Evolutionary conservation across 1,284 basidiomycete species (phyloP).

Genomic region (Ustilago cynodontis): DNA sequence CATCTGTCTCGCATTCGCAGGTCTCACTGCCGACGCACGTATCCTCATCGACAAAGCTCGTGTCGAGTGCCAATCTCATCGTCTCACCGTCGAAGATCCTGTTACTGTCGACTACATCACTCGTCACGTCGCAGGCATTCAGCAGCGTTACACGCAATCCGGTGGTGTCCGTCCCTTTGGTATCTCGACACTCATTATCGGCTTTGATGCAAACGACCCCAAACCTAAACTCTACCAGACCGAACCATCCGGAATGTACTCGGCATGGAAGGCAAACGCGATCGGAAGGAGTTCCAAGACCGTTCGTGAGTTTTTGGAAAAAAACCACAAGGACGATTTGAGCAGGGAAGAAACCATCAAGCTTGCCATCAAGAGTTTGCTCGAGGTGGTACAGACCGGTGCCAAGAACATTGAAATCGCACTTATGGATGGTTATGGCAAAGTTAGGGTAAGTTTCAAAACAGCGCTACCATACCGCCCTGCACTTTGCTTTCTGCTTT

Average conservation of each 20-base stretch:
- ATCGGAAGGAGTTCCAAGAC: conserved; percentile 98
- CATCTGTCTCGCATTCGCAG: conserved; percentile 95
- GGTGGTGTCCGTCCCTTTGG: conserved; percentile 98
- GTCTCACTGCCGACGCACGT: conserved; percentile 95
- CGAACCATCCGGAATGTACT: conserved; percentile 95
- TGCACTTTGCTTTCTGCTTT: not conserved
- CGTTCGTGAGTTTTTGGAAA: conserved; percentile 97
- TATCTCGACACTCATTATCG: conserved; percentile 95
- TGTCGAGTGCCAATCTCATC: conserved; percentile 96
- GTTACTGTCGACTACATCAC: conserved; percentile 99
- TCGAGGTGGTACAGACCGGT: conserved; percentile 98
- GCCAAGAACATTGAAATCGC: conserved; percentile 80
- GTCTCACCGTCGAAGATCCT: conserved; percentile 96
- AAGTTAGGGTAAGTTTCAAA: conserved; percentile 39
- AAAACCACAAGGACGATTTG: conserved; percentile 95
- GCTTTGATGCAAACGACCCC: conserved; percentile 93
- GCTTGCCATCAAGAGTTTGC: conserved; percentile 91
- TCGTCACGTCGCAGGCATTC: conserved; percentile 94
- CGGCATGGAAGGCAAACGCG: conserved; percentile 99
- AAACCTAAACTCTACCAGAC: conserved; percentile 93
- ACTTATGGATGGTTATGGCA: conserved; percentile 64
- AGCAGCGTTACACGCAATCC: conserved; percentile 99
- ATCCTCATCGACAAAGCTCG: conserved; percentile 98
- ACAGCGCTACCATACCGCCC: not conserved
- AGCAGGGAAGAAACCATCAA: conserved; percentile 90